phyloP scores from a whole-genome alignment of 148 eudicot genomes.

The Heliosperma pusillum region DNA sequence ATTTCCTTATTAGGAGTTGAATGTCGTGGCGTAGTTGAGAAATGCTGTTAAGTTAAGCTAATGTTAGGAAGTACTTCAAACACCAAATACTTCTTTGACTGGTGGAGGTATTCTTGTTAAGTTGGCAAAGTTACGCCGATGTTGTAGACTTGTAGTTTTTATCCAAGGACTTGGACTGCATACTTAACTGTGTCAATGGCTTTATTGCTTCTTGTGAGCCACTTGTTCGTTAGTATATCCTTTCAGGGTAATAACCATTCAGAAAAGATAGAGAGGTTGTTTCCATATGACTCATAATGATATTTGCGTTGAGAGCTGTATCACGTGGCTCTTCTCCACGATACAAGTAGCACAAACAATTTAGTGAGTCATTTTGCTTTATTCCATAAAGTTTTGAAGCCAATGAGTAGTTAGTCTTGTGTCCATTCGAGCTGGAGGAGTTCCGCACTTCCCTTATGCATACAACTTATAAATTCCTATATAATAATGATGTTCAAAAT shows the following conservation, averaged over 20 bases:
- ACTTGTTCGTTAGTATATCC: neutral
- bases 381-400: too few relatives aligned
- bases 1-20: neutral
- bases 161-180: neutral
- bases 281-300: too few relatives aligned
- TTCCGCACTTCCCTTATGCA: neutral
- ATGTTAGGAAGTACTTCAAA: neutral
- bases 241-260: neutral
- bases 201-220: neutral
- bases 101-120: neutral
- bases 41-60: neutral
- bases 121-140: neutral
- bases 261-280: too few relatives aligned
- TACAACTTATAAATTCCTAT: neutral
- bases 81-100: neutral
- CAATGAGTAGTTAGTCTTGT: neutral
- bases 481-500: neutral
- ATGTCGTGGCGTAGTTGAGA: neutral
- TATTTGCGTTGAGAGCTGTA: too few relatives aligned
- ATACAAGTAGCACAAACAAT: too few relatives aligned
- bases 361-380: neutral
- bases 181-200: neutral
- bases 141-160: neutral
- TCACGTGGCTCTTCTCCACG: too few relatives aligned
- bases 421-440: neutral